Evolutionary conservation across 768 basidiomycete genomes (phyloP), one percentile per base, ranked within the genome.

Genomic region (Phylloporus scabripes): DNA sequence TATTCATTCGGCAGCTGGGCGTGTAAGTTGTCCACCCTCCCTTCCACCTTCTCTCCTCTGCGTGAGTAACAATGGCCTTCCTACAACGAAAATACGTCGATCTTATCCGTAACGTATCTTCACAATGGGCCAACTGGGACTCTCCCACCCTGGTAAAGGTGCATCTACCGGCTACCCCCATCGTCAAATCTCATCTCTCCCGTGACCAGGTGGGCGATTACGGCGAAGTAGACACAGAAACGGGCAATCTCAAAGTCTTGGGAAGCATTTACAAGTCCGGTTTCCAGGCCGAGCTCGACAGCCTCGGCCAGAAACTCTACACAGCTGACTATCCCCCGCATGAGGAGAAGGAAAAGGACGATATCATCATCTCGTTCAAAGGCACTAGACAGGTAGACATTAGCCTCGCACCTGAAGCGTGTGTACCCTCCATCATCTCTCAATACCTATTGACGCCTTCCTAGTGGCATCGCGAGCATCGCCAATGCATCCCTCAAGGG

Each of bases 71-170:
- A 26, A 58, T 57, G 52, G 15, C 24, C 3, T 18, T 7, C 23
- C 51, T 58, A 5, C 59, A 61, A 3, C 61, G 71, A 42, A 71
- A 71, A 43, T 72, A 61, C 55, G 50, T 62, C 39, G 71, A 71
- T 34, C 66, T 71, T n/a, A 66, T 71, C 41, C 60, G 26, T 1
- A 34, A 49, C 0, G 54, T 44, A 4, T 63, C 67, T 21, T 65
- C 68, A 4, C 72, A 71, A 53, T 72, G 69, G 70, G 68, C 57
- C 41, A 71, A 64, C 49, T 72, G 67, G 68, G 67, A 71, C 11
- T 70, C 70, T 0, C 66, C 67, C 34, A 60, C 59, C 38, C 58
- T 57, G 8, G 53, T 72, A 34, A 52, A 63, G 58, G 70, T 69
- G 15, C 49, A 23, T 17, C 31, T 4, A 3, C 8, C 31, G 20